Conservation (phyloP, 371 early-diverging fungal species). For the Haplosporangium sp. region DNA sequence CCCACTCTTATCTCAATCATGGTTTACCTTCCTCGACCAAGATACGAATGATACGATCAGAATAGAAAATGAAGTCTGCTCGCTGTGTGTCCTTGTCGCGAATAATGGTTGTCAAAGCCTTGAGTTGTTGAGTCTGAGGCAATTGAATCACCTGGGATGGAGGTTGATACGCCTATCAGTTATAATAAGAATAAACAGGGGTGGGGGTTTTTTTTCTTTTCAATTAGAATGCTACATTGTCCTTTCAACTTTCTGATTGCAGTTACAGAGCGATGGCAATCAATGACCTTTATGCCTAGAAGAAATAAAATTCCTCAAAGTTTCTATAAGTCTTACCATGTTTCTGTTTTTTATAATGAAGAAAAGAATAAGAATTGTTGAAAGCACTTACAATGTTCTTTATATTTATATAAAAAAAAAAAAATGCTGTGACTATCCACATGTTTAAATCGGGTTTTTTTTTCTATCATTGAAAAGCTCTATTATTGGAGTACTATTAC, state of each 20-base stretch:
- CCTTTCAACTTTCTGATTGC: no score
- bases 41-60: constrained; percentile 92
- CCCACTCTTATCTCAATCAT: background rate
- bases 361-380: background rate
- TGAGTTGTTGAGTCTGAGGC: constrained; percentile 81
- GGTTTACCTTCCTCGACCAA: constrained; percentile 88
- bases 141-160: constrained; percentile 77
- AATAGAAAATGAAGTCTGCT: constrained; percentile 93
- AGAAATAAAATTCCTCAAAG: background rate
- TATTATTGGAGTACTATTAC: no score
- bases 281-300: no score
- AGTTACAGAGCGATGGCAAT: no score
- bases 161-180: constrained; percentile 54
- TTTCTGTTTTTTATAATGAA: background rate
- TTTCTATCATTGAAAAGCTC: no score
- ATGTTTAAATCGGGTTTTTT: no score
- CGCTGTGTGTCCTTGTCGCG: constrained; percentile 83
- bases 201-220: no score
- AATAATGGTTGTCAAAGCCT: constrained; percentile 88
- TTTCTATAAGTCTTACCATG: constrained; percentile 1
- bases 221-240: background rate
- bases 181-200: background rate
- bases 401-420: background rate
- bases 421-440: no score
- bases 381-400: background rate